These are phyloP conservation scores for Tulasnella sp. DNA, from an alignment of 768 basidiomycete genomes.

Conservation along the genomic window DNA sequence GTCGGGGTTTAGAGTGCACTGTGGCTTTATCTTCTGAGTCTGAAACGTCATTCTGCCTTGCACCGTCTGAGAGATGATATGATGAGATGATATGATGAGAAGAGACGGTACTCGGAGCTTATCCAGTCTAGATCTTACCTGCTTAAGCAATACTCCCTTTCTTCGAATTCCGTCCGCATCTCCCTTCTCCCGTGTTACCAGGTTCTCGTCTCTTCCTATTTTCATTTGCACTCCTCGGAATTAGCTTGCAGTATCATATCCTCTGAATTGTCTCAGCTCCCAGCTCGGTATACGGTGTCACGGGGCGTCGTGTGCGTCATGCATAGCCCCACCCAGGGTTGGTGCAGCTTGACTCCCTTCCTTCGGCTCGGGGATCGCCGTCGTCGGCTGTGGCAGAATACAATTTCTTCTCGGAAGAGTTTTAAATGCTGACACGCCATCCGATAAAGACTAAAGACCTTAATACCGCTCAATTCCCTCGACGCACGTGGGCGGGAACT, in stretches of 20 bases:
- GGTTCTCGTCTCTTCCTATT: background rate
- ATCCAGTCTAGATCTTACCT: slow-evolving; percentile 19
- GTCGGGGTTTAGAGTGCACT: slow-evolving; percentile 1
- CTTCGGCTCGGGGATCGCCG: too few relatives aligned
- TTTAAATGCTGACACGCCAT: too few relatives aligned
- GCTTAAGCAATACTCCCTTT: background rate
- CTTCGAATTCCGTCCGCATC: slow-evolving; percentile 8
- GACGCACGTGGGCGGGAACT: too few relatives aligned
- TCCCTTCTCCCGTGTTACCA: slow-evolving; percentile 16
- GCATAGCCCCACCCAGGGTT: too few relatives aligned
- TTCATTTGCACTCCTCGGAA: slow-evolving; percentile 16
- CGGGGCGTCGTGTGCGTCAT: too few relatives aligned
- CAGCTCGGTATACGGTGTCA: too few relatives aligned
- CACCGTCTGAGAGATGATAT: background rate
- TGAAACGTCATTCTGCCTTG: background rate
- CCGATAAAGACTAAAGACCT: too few relatives aligned
- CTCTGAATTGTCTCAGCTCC: too few relatives aligned
- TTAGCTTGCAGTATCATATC: background rate
- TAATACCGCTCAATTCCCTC: too few relatives aligned
- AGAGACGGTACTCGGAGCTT: background rate
- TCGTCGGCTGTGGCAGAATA: too few relatives aligned
- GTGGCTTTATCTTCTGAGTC: slow-evolving; percentile 9
- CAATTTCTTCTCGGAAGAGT: too few relatives aligned
- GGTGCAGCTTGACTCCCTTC: too few relatives aligned
- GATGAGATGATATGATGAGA: background rate